phyloP scores from a whole-genome alignment of 176 grass and related monocot species.

The Oryza officinalis region DNA sequence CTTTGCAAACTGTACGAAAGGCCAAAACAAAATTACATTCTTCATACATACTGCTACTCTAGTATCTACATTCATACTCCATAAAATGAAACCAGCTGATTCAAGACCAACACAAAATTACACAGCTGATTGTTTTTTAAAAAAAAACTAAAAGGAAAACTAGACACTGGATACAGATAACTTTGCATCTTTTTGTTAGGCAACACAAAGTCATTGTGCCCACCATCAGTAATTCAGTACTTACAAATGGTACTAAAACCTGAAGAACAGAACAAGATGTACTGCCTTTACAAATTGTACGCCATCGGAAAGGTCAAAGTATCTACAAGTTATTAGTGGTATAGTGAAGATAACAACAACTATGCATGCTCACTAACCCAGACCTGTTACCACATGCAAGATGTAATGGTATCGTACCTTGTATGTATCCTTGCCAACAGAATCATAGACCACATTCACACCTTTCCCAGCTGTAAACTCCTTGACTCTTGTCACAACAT shows the following conservation, averaged over 20 bases:
- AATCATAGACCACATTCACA: conserved; percentile 89
- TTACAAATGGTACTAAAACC: neutral
- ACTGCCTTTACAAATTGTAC: neutral
- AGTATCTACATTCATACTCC: no score
- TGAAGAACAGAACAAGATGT: neutral
- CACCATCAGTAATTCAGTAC: no score
- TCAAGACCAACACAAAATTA: neutral
- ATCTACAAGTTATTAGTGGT: neutral
- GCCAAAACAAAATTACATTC: no score
- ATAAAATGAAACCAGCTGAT: neutral
- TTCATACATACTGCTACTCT: no score
- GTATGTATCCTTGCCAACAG: conserved; percentile 90
- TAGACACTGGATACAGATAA: neutral
- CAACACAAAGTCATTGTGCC: no score
- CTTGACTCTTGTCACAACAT: conserved; percentile 75
- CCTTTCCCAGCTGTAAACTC: conserved; percentile 81
- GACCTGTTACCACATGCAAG: neutral
- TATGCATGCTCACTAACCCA: no score
- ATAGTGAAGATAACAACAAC: no score
- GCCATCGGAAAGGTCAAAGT: neutral
- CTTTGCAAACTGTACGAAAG: no score
- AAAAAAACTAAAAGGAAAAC: neutral
- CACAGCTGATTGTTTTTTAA: no score
- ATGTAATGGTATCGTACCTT: conserved; percentile 46
- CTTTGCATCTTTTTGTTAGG: no score